Evolutionary conservation across 768 basidiomycete species (phyloP), one percentile per base, ranked within the genome.

Genomic region (Mycena vitilis): DNA sequence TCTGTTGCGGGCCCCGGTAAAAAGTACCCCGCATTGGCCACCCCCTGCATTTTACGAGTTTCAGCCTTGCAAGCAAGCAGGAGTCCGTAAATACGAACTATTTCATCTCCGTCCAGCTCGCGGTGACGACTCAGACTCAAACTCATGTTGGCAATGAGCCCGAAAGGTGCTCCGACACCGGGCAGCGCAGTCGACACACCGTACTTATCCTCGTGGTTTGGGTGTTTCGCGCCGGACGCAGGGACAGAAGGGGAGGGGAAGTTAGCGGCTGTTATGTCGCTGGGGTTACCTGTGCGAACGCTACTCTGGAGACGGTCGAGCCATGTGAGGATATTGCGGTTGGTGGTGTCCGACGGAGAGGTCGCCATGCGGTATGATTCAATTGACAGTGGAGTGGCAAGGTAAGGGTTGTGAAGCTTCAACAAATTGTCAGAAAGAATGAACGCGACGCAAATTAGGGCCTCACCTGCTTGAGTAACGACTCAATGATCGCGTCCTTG

Each of bases 401-500:
- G 81, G 76, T 93, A 94, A 1, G 93, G 93, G 70, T 94, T 94
- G 72, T 94, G 93, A 37, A 94, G 79, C 90, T 92, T 6, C 40
- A 57, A 20, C 34, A 45, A n/a, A 48, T 16, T 18, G 47, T 64
- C n/a, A 60, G 58, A 23, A 8, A 37, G 5, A 30, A 11, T 64
- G 23, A 63, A 60, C 45, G 58, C 60, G 49, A 34, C 20, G 49
- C 51, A 60, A n/a, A 16, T 18, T 38, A 13, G 62, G 37, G 0
- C 77, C 84, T 16, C 40, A 90, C 93, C 83, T 95, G 93, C 76
- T 94, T 94, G 71, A 95, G 85, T 15, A 95, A 87, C 16, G 89
- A 91, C 70, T 94, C 92, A 72, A 95, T 95, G 72, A 95, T 91
- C 22, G 88, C 84, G 80, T 95, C 94, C 81, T 95, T 95, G 81